Percentiles rank a stretch among this genome's conserved stretches.
phyloP scores from a whole-genome alignment of 768 basidiomycete species.

The Tephrocybe rancida region DNA sequence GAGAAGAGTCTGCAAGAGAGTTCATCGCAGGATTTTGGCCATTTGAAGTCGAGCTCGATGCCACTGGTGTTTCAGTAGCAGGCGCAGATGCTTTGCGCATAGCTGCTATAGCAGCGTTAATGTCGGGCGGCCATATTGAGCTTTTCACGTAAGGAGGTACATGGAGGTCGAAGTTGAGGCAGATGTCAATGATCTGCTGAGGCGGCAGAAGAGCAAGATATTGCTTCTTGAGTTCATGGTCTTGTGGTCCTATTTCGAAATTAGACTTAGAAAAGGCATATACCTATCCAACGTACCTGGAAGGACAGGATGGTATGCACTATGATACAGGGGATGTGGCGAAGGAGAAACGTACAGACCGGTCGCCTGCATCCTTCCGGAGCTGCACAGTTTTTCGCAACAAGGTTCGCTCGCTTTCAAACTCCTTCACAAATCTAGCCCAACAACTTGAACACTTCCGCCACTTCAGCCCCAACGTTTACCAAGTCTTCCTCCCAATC shows the following conservation, averaged over 20 bases:
- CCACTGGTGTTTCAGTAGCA: slow-evolving; percentile 17
- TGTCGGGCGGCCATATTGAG: slow-evolving; percentile 74
- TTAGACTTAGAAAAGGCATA: slow-evolving; percentile 17
- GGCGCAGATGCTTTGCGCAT: slow-evolving; percentile 39
- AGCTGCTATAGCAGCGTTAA: slow-evolving; percentile 62
- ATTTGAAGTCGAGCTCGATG: slow-evolving; percentile 13
- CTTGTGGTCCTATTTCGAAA: slow-evolving; percentile 34
- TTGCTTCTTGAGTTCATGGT: slow-evolving; percentile 68
- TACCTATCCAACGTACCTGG: slow-evolving; percentile 25
- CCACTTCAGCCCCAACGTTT: no score
- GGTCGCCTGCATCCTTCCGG: slow-evolving; percentile 63
- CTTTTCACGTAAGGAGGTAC: slow-evolving; percentile 64
- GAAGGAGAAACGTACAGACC: slow-evolving; percentile 37
- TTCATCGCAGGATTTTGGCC: slow-evolving; percentile 16
- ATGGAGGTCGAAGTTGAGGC: slow-evolving; percentile 70
- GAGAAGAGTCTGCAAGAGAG: slow-evolving; percentile 20
- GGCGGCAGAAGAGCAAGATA: slow-evolving; percentile 71
- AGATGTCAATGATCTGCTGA: slow-evolving; percentile 79
- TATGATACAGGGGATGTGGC: slow-evolving; percentile 37
- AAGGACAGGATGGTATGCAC: slow-evolving; percentile 34
- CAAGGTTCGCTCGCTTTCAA: slow-evolving; percentile 53
- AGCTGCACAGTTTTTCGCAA: slow-evolving; percentile 74
- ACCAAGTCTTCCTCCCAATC: no score
- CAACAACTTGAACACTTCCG: no score
- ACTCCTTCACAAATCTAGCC: slow-evolving; percentile 17